Conservation (phyloP, 1,284 basidiomycete genomes). For the Naganishia sp. region DNA sequence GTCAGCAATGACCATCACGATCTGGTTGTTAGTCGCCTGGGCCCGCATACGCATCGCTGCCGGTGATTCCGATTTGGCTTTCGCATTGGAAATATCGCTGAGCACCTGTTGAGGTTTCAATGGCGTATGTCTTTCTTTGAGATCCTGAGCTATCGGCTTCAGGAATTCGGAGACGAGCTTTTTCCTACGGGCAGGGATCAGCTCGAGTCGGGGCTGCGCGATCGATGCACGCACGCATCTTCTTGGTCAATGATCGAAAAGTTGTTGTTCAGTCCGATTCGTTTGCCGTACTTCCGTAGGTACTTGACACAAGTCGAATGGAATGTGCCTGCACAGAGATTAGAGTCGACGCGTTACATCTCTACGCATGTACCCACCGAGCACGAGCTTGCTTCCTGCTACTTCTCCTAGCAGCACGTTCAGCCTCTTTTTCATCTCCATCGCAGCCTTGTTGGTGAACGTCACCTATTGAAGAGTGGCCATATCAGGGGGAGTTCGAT, state of each 20-base stretch:
- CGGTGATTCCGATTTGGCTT: slow-evolving; percentile 68
- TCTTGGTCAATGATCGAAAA: slow-evolving; percentile 82
- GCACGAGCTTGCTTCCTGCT: slow-evolving; percentile 62
- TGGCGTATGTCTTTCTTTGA: slow-evolving; percentile 59
- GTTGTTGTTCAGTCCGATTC: slow-evolving; percentile 67
- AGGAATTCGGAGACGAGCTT: slow-evolving; percentile 68
- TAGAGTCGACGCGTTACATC: not conserved
- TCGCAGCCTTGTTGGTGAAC: slow-evolving; percentile 86
- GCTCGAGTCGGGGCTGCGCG: slow-evolving; percentile 8
- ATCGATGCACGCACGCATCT: slow-evolving; percentile 63
- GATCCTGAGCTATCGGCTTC: slow-evolving; percentile 60
- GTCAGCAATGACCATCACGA: slow-evolving; percentile 44
- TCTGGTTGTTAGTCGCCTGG: slow-evolving; percentile 40
- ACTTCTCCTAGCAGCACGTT: slow-evolving; percentile 69
- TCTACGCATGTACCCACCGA: slow-evolving; percentile 53
- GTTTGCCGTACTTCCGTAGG: slow-evolving; percentile 66
- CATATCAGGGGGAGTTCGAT: not conserved
- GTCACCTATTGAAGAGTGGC: slow-evolving; percentile 56
- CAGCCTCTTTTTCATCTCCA: slow-evolving; percentile 80
- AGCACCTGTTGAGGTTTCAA: slow-evolving; percentile 65
- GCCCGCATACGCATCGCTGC: slow-evolving; percentile 56
- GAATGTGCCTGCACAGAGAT: slow-evolving; percentile 72
- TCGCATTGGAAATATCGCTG: slow-evolving; percentile 75
- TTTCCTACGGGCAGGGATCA: slow-evolving; percentile 59
- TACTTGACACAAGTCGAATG: slow-evolving; percentile 74